Evolutionary conservation across 495 filamentous ascomycete species (phyloP), one percentile per base, ranked within the genome.

Genomic region (Talaromyces wortmannii): DNA sequence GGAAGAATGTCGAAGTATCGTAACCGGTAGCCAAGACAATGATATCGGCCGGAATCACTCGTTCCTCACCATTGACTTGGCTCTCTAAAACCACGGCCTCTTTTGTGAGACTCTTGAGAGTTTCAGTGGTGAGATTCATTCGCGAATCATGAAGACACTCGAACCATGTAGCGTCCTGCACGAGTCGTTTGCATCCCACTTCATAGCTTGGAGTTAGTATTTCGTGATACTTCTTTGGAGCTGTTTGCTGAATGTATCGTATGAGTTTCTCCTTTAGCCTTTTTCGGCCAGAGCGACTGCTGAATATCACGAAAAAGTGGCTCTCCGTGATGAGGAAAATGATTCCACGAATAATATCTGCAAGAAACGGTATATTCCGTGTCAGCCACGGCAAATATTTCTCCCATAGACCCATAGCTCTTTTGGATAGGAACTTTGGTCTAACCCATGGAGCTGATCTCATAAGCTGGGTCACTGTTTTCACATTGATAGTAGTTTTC

Each of bases 211-310:
- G 81, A 8, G 75, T 74, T 0, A 84, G 58, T 6, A 84, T 76
- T 18, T 81, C 71, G 53, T 80, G 78, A 53, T 84, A 84, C 57
- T 82, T 77, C 50, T 74, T 63, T 0, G 81, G 81, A 5, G 71
- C 70, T 3, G 57, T 69, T n/a, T 54, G 61, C 52, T 72, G 69
- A 63, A 84, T 73, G 31, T 76, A 68, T 11, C 36, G 43, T 13
- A 78, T 17, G 1, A 76, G 50, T 33, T 62, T 30, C 2, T 65
- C 57, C 55, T 78, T 43, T 8, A 40, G 13, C 13, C 36, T 40
- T 13, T 8, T 40, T 5, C 36, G 8, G 8, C 36, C 36, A 40
- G 13, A 10, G 8, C 2, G 13, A 13, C 36, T 40, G 13, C 8
- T 5, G 13, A 40, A 40, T 40, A 40, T 2, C 8, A 40, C 1